These are phyloP conservation scores for Candida chilensis DNA, from an alignment of 805 yeast genomes.

Conservation along the genomic window DNA sequence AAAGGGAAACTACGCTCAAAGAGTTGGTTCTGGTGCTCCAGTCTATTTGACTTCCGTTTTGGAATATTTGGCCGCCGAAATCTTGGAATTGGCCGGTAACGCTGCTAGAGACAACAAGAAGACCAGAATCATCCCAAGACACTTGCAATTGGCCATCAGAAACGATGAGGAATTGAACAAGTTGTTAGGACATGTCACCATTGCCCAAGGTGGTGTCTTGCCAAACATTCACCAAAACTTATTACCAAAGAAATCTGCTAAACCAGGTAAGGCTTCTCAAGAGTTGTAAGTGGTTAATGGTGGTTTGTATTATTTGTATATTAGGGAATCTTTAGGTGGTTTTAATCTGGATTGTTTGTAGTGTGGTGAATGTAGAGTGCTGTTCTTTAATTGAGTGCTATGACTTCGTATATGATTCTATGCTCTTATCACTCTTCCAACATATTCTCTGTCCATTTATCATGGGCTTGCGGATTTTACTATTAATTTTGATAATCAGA, in stretches of 20 bases:
- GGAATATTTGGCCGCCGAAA: constrained; percentile 41
- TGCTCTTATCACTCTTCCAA: too few species aligned
- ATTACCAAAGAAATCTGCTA: constrained; percentile 47
- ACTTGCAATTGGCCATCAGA: constrained; percentile 43
- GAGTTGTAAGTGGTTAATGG: constrained; percentile 47
- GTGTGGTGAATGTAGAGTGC: too few species aligned
- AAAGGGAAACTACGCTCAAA: constrained; percentile 42
- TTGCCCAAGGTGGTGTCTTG: constrained; percentile 44
- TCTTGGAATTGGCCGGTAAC: constrained; percentile 42
- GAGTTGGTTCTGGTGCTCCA: constrained; percentile 46
- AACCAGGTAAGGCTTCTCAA: constrained; percentile 44
- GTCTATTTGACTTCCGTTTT: constrained; percentile 40
- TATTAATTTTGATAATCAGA: too few species aligned
- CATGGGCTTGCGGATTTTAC: too few species aligned
- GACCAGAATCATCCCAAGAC: constrained; percentile 43
- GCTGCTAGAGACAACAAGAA: constrained; percentile 45
- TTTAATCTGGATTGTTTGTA: too few species aligned
- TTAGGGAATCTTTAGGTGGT: too few species aligned
- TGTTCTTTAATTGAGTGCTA: too few species aligned
- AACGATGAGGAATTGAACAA: constrained; percentile 43
- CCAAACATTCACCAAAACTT: constrained; percentile 41
- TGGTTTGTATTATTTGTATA: too few species aligned
- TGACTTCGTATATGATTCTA: too few species aligned
- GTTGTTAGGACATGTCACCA: constrained; percentile 40
- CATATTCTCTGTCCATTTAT: too few species aligned